These are phyloP conservation scores for Syncephalastrum sp. DNA, from an alignment of 371 early-diverging fungal species.

Conservation along the genomic window DNA sequence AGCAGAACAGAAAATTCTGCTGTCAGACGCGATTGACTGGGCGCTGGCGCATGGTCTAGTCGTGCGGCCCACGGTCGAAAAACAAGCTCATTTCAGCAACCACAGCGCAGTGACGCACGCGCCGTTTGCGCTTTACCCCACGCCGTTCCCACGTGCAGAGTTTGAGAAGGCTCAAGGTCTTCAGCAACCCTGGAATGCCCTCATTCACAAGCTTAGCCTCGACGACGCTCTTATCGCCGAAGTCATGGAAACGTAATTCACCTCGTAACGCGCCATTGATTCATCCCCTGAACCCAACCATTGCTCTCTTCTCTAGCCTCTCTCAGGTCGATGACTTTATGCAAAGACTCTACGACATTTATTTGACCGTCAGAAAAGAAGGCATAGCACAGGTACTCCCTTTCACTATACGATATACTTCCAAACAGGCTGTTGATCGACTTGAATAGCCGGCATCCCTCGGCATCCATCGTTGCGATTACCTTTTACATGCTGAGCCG, in stretches of 20 bases:
- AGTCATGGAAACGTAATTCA: slow-evolving; percentile 68
- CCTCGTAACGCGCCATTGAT: neutral
- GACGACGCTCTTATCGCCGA: slow-evolving; percentile 76
- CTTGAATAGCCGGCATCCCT: slow-evolving; percentile 60
- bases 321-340: slow-evolving; percentile 85
- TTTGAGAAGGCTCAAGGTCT: slow-evolving; percentile 76
- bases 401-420: neutral
- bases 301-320: slow-evolving; percentile 48
- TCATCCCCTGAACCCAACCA: neutral
- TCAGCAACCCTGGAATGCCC: slow-evolving; percentile 80
- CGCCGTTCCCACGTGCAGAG: slow-evolving; percentile 75
- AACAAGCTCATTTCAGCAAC: slow-evolving; percentile 28
- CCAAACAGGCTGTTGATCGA: neutral
- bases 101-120: slow-evolving; percentile 67
- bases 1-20: slow-evolving; percentile 25
- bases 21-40: slow-evolving; percentile 73
- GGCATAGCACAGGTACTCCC: slow-evolving; percentile 61
- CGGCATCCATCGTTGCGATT: slow-evolving; percentile 93
- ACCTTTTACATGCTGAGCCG: slow-evolving; percentile 74
- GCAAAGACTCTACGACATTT: slow-evolving; percentile 75
- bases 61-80: slow-evolving; percentile 57
- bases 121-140: slow-evolving; percentile 89
- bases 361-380: slow-evolving; percentile 58
- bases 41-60: slow-evolving; percentile 77
- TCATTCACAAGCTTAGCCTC: slow-evolving; percentile 77